These are phyloP conservation scores for Melampsora abietis-canadensis DNA, from an alignment of 1,284 basidiomycete species.

Conservation along the genomic window DNA sequence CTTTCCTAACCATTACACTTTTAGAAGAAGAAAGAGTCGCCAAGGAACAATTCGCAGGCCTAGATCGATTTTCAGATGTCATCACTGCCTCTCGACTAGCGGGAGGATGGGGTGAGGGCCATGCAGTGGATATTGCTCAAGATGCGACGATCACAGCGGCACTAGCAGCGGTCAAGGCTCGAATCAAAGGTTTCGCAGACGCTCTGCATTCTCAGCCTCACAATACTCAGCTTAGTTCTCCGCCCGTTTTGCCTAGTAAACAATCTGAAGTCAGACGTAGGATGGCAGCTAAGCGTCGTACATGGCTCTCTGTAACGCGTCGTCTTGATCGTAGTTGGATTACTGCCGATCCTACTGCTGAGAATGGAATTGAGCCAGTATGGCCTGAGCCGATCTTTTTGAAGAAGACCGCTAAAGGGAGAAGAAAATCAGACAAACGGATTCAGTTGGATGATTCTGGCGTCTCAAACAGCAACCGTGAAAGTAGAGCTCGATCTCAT, in stretches of 20 bases:
- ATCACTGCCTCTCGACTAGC: slow-evolving; percentile 24
- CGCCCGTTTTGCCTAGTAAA: slow-evolving; percentile 12
- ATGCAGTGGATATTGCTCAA: slow-evolving; percentile 18
- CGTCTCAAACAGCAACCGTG: neutral
- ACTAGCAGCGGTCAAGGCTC: slow-evolving; percentile 6
- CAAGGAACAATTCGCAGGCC: slow-evolving; percentile 16
- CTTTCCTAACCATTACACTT: slow-evolving; percentile 6
- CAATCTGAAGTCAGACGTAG: slow-evolving; percentile 15
- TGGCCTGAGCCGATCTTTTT: slow-evolving; percentile 40
- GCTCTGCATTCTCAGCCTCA: neutral
- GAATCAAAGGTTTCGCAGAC: neutral
- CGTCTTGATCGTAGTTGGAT: slow-evolving; percentile 14
- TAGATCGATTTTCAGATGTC: slow-evolving; percentile 32
- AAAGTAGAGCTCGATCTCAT: neutral
- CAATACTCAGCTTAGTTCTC: neutral
- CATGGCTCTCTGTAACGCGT: slow-evolving; percentile 29
- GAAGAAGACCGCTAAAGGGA: slow-evolving; percentile 1
- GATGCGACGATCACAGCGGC: slow-evolving; percentile 27
- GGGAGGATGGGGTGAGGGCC: slow-evolving; percentile 8
- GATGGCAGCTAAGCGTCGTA: slow-evolving; percentile 17
- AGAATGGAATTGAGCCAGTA: neutral
- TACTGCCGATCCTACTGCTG: neutral
- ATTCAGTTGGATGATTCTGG: neutral
- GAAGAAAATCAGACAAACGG: neutral
- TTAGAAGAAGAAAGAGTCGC: slow-evolving; percentile 23